Evolutionary conservation across 2,329 filamentous ascomycete genomes (phyloP).

Genomic region (Macrophomina tecta): DNA sequence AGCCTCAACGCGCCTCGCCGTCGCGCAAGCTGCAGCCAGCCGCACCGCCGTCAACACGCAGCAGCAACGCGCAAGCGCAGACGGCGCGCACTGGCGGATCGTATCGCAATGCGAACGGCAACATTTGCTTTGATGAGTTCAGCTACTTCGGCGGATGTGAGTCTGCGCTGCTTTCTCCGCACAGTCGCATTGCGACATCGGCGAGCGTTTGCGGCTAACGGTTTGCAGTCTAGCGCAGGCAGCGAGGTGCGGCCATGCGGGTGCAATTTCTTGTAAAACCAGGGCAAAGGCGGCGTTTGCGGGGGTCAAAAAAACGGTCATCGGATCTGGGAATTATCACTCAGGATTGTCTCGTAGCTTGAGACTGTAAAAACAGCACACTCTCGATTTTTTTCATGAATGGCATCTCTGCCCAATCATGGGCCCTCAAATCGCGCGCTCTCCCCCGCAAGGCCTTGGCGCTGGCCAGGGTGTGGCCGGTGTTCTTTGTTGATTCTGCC

Average conservation of each 20-base stretch:
- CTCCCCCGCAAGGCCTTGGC: not conserved
- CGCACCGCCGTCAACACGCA: not conserved
- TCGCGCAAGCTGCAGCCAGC: not conserved
- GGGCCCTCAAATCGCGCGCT: not conserved
- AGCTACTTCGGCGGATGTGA: conserved; percentile 22
- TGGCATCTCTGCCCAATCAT: not conserved
- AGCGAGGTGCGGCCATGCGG: not conserved
- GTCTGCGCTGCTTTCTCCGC: not conserved
- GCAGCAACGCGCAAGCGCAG: not conserved
- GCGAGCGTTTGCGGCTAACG: not conserved
- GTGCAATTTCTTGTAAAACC: conserved; percentile 4
- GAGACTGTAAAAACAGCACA: conserved; percentile 10
- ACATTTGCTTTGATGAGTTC: conserved; percentile 27
- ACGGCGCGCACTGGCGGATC: conserved; percentile 18
- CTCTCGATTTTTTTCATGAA: not conserved
- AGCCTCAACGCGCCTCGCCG: not conserved
- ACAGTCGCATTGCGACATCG: conserved; percentile 9
- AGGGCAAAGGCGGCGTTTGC: conserved; percentile 11
- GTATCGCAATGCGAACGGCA: conserved; percentile 25
- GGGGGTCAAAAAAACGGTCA: not conserved
- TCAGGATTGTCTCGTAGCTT: not conserved
- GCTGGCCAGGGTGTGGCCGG: conserved; percentile 4
- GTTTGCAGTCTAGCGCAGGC: conserved; percentile 15
- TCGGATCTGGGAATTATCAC: not conserved
- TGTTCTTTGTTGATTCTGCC: conserved; percentile 14